phyloP scores from a whole-genome alignment of 768 basidiomycete species.

The Dioszegia aurantiaca region DNA sequence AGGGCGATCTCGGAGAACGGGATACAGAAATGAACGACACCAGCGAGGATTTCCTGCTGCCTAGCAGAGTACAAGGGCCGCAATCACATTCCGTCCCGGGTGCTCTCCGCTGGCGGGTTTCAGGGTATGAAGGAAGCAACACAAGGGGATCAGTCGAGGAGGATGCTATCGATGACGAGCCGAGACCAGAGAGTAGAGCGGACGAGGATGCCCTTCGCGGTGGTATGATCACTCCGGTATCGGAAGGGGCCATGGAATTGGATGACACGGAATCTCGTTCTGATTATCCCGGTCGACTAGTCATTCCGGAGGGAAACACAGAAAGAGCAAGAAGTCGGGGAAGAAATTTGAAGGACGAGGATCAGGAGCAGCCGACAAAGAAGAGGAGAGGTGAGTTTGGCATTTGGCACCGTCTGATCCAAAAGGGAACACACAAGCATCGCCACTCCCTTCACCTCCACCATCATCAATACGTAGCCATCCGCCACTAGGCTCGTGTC shows the following conservation, averaged over 20 bases:
- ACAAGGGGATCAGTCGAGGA: constrained; percentile 27
- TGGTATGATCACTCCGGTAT: neutral
- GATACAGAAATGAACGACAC: constrained; percentile 11
- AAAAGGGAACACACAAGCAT: constrained; percentile 14
- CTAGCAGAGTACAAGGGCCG: neutral
- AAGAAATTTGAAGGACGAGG: constrained; percentile 27
- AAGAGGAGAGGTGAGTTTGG: constrained; percentile 35
- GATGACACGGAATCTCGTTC: constrained; percentile 3
- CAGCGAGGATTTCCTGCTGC: neutral
- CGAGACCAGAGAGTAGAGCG: constrained; percentile 6
- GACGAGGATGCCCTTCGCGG: neutral
- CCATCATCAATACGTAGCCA: constrained; percentile 28
- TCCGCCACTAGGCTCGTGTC: constrained; percentile 67
- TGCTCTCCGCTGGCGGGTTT: constrained; percentile 26
- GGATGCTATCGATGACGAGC: constrained; percentile 28
- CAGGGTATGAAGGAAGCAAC: constrained; percentile 30
- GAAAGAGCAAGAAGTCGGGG: constrained; percentile 17
- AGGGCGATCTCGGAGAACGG: constrained; percentile 16
- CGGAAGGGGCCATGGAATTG: constrained; percentile 8
- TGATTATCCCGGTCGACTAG: neutral
- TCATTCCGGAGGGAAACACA: neutral
- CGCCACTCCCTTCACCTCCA: constrained; percentile 26
- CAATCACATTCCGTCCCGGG: neutral
- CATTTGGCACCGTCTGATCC: constrained; percentile 13
- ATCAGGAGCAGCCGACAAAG: constrained; percentile 29